Conservation (phyloP, 148 eudicot genomes). For the Silene latifolia region DNA sequence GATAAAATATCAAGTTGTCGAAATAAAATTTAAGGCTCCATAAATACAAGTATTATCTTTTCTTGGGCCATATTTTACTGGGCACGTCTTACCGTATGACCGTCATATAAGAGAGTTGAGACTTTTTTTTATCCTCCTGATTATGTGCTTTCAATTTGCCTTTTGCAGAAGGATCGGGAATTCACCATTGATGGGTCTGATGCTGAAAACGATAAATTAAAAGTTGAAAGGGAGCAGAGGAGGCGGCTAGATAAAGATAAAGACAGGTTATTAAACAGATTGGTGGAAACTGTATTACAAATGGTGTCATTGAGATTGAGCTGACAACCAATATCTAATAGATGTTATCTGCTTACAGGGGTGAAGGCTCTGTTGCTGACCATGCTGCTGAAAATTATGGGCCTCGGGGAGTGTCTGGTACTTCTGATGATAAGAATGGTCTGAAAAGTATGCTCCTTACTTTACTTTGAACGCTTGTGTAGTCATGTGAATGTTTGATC, state of each 20-base stretch:
- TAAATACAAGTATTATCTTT: no score
- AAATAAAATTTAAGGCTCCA: no score
- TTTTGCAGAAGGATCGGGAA: constrained; percentile 46
- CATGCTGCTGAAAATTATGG: constrained; percentile 31
- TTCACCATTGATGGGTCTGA: constrained; percentile 63
- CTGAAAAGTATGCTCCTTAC: constrained; percentile 58
- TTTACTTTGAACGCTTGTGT: not conserved
- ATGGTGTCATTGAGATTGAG: constrained; percentile 35
- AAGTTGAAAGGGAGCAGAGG: constrained; percentile 64
- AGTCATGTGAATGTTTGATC: not conserved
- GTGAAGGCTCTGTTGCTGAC: constrained; percentile 42
- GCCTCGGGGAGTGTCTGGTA: constrained; percentile 26
- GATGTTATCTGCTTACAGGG: constrained; percentile 51
- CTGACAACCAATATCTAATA: constrained; percentile 45
- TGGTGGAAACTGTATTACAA: constrained; percentile 47
- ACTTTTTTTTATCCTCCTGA: not conserved
- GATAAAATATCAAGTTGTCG: no score
- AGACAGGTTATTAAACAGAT: constrained; percentile 32
- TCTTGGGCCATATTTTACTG: no score
- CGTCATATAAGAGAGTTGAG: no score
- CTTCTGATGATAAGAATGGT: constrained; percentile 69
- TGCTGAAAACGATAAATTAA: constrained; percentile 71
- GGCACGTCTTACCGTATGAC: no score
- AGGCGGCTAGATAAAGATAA: constrained; percentile 65
- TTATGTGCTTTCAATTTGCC: constrained; percentile 12